Percentiles rank a stretch among this genome's conserved stretches.
Evolutionary conservation across 352 stramenopile species (phyloP).

Genomic region (Phytophthora pseudosyringae): DNA sequence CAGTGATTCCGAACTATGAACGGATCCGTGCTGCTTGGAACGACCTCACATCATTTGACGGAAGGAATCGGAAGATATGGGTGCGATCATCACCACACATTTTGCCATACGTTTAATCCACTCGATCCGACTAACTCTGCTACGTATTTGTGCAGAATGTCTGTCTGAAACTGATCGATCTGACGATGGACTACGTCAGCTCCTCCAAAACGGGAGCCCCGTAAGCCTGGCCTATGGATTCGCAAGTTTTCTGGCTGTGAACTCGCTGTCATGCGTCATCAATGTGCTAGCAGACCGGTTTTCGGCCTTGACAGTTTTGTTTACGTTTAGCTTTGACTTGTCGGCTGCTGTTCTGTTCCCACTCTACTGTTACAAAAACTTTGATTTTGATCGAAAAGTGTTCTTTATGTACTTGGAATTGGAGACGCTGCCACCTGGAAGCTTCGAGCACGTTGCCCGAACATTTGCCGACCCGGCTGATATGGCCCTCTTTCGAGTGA

Average conservation of each 20-base stretch:
- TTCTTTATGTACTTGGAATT: conserved; percentile 30
- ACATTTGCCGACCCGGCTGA: conserved; percentile 40
- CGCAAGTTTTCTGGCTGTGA: conserved; percentile 21
- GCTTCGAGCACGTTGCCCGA: conserved; percentile 39
- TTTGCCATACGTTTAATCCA: conserved; percentile 1
- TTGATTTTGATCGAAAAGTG: conserved; percentile 38
- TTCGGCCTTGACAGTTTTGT: conserved; percentile 21
- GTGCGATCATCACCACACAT: background rate
- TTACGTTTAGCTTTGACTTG: conserved; percentile 7
- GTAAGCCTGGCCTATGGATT: conserved; percentile 8
- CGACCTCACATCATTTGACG: conserved; percentile 38
- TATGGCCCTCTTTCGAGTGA: conserved; percentile 35
- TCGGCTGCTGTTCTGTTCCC: conserved; percentile 33
- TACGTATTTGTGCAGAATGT: too few species aligned
- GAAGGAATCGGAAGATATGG: conserved; percentile 50
- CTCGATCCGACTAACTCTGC: too few species aligned
- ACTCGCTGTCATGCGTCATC: conserved; percentile 25
- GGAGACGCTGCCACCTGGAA: conserved; percentile 19
- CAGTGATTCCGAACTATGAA: conserved; percentile 7
- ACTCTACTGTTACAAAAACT: conserved; percentile 41
- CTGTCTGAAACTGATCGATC: too few species aligned
- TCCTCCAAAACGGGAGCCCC: conserved; percentile 21
- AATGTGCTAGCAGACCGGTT: conserved; percentile 24
- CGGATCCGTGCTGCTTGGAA: conserved; percentile 2
- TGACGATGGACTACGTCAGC: background rate